These are phyloP conservation scores for Aspergillus fumigatiaffinis DNA, from an alignment of 2,329 filamentous ascomycete species.

Conservation along the genomic window DNA sequence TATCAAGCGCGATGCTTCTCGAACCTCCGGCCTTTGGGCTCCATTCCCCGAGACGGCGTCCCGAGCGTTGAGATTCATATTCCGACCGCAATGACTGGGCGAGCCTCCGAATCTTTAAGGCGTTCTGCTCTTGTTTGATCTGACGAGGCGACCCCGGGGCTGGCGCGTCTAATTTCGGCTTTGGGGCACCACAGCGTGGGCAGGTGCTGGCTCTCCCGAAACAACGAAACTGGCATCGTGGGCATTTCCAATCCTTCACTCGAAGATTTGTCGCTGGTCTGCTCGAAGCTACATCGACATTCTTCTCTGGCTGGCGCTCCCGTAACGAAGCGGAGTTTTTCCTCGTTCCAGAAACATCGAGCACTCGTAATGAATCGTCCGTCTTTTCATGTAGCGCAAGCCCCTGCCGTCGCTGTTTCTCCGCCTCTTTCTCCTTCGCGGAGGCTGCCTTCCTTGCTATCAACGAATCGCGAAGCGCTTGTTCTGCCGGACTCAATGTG, in stretches of 20 bases:
- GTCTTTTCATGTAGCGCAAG: not conserved
- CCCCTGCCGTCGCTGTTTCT: not conserved
- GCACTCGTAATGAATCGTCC: conserved; percentile 1
- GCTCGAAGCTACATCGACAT: conserved; percentile 4
- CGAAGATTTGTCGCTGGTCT: conserved; percentile 1
- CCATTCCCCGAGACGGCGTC: not conserved
- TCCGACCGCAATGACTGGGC: conserved; percentile 17
- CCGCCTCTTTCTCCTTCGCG: not conserved
- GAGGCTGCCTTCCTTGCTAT: conserved; percentile 10
- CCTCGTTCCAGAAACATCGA: not conserved
- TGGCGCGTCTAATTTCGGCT: conserved; percentile 12
- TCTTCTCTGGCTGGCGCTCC: conserved; percentile 7
- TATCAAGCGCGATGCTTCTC: not conserved
- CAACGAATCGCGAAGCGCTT: conserved; percentile 28
- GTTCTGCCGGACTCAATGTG: conserved; percentile 30
- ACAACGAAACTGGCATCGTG: conserved; percentile 18
- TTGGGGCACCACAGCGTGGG: conserved; percentile 24
- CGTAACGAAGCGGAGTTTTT: not conserved
- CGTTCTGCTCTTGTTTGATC: not conserved
- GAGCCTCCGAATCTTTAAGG: conserved; percentile 19
- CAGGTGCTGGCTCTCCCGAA: conserved; percentile 21
- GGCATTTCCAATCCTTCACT: conserved; percentile 26
- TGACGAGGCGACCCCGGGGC: not conserved
- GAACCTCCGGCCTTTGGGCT: not conserved
- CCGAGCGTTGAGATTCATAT: not conserved